Conservation (phyloP, 169 alveolate species). For the Plasmodium ovale region DNA sequence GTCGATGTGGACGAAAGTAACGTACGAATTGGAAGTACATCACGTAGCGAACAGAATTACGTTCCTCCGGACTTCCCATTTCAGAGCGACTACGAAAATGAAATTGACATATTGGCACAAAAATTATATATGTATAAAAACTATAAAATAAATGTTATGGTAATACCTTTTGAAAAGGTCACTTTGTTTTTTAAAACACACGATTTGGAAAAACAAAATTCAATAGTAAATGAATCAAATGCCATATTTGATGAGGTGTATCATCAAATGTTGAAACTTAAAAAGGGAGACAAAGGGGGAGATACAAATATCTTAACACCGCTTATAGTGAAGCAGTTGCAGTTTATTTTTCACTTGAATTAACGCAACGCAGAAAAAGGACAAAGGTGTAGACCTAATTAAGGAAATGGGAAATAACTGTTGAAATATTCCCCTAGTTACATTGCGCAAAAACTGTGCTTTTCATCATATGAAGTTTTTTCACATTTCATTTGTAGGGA, state of each 20-base stretch:
- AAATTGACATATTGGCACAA: conserved; percentile 59
- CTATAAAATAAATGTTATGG: conserved; percentile 61
- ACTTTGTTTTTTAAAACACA: conserved; percentile 40
- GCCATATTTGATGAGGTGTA: conserved; percentile 40
- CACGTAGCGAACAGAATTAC: neutral
- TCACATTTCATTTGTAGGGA: too few relatives aligned
- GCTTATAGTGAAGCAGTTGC: conserved; percentile 59
- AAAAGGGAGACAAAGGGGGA: neutral
- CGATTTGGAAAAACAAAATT: conserved; percentile 40
- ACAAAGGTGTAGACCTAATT: too few relatives aligned
- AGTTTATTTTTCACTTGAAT: conserved; percentile 36
- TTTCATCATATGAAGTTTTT: too few relatives aligned
- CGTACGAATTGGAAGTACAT: neutral
- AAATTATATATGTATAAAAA: conserved; percentile 67
- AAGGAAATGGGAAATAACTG: too few relatives aligned
- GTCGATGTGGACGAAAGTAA: neutral
- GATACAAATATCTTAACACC: conserved; percentile 28
- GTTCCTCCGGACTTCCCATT: neutral
- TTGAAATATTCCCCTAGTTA: too few relatives aligned
- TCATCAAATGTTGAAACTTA: conserved; percentile 21
- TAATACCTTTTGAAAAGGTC: conserved; percentile 63
- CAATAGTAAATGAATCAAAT: conserved; percentile 54
- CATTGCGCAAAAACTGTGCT: too few relatives aligned
- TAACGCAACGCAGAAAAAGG: neutral
- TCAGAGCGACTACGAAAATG: neutral